Base-by-base conservation (phyloP, 83 land plant genomes). In the Picea engelmannii region DNA sequence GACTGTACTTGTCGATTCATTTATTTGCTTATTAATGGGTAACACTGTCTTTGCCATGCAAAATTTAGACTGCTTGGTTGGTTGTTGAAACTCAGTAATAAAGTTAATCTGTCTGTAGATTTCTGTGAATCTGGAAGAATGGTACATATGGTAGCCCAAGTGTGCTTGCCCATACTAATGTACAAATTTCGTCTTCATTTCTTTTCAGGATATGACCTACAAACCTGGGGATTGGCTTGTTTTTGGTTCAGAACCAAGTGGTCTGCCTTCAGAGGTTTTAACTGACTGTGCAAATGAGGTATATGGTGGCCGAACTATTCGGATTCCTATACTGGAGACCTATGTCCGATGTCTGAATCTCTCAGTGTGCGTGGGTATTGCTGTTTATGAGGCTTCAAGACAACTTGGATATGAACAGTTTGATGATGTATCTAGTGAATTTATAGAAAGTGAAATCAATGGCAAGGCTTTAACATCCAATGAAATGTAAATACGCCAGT, bases 351-450 rank as follows among this genome's bases (percentile, higher is more conserved):
- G 94, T 47, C 79, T 97, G 74, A 97, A 97, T 87, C 92, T 97
- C 13, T 88, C 98, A n/a, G 99, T 97, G 0, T 91, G 99, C 76
- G 99, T 91, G 62, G 99, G 99, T 6, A 90, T 97, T 81, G 96
- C 95, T 66, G 75, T 97, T 1, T 97, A 94, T 86, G 99, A 97
- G 86, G 99, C 99, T 58, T 88, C 94, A 21, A 89, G 99, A 61
- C 99, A 97, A 80, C 90, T 97, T 15, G 85, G 85, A 76, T 91
- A 91, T 83, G 90, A 93, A 74, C 93, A 93, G 75, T 81, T 93
- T 78, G 63, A 49, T 76, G 31, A 77, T 60, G 35, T 8, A 16
- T 77, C 63, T 11, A 60, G 63, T 13, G 25, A 3, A 16, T 59
- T 18, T 77, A 31, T 77, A 44, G 58, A 52, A 52, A 52, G 58